Percentiles rank a stretch among this genome's conserved stretches.
Conservation (phyloP, 2,329 filamentous ascomycete genomes). For the Paraconiothyrium brasiliense region DNA sequence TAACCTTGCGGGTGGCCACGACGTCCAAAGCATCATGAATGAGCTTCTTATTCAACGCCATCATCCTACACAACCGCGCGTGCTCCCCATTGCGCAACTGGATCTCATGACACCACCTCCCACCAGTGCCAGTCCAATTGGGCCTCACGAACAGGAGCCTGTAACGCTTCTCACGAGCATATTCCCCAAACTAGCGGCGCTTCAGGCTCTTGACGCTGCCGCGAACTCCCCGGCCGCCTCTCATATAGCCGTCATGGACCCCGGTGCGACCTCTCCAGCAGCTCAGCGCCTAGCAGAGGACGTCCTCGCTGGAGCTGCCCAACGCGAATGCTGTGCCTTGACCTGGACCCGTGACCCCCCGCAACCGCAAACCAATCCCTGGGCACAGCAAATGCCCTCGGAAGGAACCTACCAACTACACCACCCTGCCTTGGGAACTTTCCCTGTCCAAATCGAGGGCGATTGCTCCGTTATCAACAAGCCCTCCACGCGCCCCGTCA, state of each 20-base stretch:
- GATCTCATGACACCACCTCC: constrained; percentile 50
- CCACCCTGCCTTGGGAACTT: constrained; percentile 56
- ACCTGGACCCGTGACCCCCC: constrained; percentile 66
- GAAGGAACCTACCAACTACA: constrained; percentile 56
- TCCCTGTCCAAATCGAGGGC: constrained; percentile 55
- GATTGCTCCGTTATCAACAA: constrained; percentile 51
- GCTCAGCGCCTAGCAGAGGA: constrained; percentile 68
- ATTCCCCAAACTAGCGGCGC: constrained; percentile 58
- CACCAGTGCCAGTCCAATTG: constrained; percentile 34
- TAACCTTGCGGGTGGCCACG: constrained; percentile 55
- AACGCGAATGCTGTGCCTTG: constrained; percentile 74
- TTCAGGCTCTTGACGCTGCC: constrained; percentile 56
- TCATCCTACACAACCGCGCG: constrained; percentile 49
- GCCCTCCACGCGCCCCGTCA: constrained; percentile 49
- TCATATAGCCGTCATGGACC: constrained; percentile 72
- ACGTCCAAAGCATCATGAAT: constrained; percentile 60
- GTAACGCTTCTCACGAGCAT: constrained; percentile 52
- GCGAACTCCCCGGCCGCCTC: constrained; percentile 56
- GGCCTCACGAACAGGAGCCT: constrained; percentile 42
- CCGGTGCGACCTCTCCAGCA: constrained; percentile 69
- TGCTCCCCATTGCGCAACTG: constrained; percentile 52
- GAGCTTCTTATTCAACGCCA: constrained; percentile 51
- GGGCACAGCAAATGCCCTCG: constrained; percentile 47
- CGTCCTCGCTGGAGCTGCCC: constrained; percentile 68
- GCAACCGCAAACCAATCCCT: constrained; percentile 47